A percentile compares a stretch with the other conserved stretches of the same genome.
Conservation (phyloP, 108 stramenopile species). For the Mediolabrus comicus region DNA sequence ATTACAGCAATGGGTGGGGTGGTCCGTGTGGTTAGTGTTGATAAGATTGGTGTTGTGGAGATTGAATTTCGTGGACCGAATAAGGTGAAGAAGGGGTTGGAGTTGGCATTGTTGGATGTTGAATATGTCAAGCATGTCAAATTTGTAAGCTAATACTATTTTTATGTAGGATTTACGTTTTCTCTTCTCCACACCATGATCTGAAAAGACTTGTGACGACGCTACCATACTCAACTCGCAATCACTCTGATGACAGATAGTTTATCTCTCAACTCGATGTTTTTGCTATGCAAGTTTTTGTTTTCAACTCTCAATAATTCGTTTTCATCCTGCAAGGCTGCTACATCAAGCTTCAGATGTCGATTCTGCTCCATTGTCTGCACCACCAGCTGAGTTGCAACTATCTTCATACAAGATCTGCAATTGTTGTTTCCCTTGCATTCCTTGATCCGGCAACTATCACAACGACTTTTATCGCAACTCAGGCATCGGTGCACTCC, state of each 20-base stretch:
- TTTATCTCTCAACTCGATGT: too few relatives aligned
- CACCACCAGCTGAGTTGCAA: background rate
- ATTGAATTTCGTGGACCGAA: slow-evolving; percentile 73
- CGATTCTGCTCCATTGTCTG: background rate
- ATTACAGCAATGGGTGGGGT: slow-evolving; percentile 88
- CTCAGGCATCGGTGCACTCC: background rate
- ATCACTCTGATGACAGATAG: too few relatives aligned
- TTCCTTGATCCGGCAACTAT: background rate
- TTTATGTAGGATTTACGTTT: too few relatives aligned
- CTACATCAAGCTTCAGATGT: background rate
- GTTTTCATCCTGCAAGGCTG: background rate
- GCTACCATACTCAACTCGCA: too few relatives aligned
- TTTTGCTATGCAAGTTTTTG: background rate
- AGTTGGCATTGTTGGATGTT: slow-evolving; percentile 80
- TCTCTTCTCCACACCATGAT: too few relatives aligned
- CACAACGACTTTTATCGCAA: background rate
- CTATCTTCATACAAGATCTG: background rate
- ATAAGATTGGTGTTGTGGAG: slow-evolving; percentile 73
- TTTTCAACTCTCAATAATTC: background rate
- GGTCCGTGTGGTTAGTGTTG: slow-evolving; percentile 61
- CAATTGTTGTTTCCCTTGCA: background rate
- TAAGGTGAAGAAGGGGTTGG: slow-evolving; percentile 74
- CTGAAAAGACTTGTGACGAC: too few relatives aligned
- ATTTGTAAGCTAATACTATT: slow-evolving; percentile 37
- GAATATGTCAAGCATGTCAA: slow-evolving; percentile 77